Percentiles rank a stretch among this genome's conserved stretches.
phyloP scores from a whole-genome alignment of 208 protist species.

The Novymonas esmeraldas region DNA sequence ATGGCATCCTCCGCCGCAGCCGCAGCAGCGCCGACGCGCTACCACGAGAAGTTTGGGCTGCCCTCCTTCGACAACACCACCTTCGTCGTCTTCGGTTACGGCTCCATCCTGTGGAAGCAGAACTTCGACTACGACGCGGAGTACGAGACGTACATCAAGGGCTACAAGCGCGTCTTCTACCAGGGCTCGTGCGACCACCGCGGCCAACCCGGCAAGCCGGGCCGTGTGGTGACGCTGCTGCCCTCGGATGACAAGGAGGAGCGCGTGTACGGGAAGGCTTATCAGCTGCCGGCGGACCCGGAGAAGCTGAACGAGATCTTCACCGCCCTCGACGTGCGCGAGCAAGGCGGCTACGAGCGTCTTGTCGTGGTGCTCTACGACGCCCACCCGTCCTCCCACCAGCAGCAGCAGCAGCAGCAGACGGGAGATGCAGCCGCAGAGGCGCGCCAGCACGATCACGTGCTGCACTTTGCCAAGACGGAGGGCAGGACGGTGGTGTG shows the following conservation, averaged over 20 bases:
- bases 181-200: slow-evolving; percentile 83
- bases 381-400: slow-evolving; percentile 18
- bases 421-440: no score
- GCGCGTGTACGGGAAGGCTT: slow-evolving; percentile 75
- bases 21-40: slow-evolving; percentile 1
- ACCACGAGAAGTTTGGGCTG: slow-evolving; percentile 39
- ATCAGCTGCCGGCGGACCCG: slow-evolving; percentile 62
- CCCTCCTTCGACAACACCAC: slow-evolving; percentile 48
- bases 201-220: slow-evolving; percentile 59
- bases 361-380: slow-evolving; percentile 53
- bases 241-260: slow-evolving; percentile 31
- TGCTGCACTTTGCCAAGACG: slow-evolving; percentile 21
- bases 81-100: slow-evolving; percentile 86
- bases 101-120: slow-evolving; percentile 88
- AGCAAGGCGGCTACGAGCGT: slow-evolving; percentile 70
- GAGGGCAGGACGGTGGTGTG: slow-evolving; percentile 37
- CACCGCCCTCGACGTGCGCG: slow-evolving; percentile 59
- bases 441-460: slow-evolving; percentile 8
- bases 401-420: no score
- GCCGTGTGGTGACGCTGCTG: slow-evolving; percentile 82
- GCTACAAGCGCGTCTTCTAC: slow-evolving; percentile 76
- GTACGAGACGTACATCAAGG: slow-evolving; percentile 73
- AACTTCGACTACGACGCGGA: slow-evolving; percentile 71
- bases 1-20: slow-evolving; percentile 4
- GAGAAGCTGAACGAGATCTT: slow-evolving; percentile 50